phyloP scores from a whole-genome alignment of 257 asterid species.

The Apocynum venetum region DNA sequence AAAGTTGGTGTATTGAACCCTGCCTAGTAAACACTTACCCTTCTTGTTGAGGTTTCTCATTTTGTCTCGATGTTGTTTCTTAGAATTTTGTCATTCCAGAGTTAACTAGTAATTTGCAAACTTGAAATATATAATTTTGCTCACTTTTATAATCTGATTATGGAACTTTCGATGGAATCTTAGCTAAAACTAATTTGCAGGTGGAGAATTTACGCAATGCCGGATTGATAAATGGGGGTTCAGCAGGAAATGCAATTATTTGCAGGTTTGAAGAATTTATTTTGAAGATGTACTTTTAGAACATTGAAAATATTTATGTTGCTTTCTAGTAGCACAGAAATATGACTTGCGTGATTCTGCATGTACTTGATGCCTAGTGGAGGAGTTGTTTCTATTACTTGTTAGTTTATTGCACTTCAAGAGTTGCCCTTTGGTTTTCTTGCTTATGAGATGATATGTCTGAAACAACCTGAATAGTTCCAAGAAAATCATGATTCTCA shows the following conservation, averaged over 20 bases:
- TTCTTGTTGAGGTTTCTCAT: background rate
- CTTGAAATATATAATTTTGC: background rate
- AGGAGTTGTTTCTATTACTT: background rate
- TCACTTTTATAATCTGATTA: background rate
- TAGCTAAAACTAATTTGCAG: constrained; percentile 32
- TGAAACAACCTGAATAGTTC: background rate
- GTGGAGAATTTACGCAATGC: constrained; percentile 64
- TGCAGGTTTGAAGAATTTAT: constrained; percentile 60
- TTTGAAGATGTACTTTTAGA: background rate
- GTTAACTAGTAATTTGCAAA: background rate
- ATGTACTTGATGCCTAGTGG: background rate
- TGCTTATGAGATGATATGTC: background rate
- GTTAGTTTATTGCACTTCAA: background rate
- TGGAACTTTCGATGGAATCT: constrained; percentile 17
- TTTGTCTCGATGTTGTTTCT: background rate
- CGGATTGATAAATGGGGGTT: constrained; percentile 86
- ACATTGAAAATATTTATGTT: background rate
- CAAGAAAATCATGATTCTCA: background rate
- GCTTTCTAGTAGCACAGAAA: background rate
- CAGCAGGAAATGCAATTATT: constrained; percentile 64
- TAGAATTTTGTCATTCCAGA: background rate
- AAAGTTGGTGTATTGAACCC: too few relatives aligned
- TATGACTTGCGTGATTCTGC: background rate
- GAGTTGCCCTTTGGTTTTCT: background rate
- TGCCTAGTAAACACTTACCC: background rate